These are phyloP conservation scores for Starmerella asiatica DNA, from an alignment of 805 yeast species.

Conservation along the genomic window DNA sequence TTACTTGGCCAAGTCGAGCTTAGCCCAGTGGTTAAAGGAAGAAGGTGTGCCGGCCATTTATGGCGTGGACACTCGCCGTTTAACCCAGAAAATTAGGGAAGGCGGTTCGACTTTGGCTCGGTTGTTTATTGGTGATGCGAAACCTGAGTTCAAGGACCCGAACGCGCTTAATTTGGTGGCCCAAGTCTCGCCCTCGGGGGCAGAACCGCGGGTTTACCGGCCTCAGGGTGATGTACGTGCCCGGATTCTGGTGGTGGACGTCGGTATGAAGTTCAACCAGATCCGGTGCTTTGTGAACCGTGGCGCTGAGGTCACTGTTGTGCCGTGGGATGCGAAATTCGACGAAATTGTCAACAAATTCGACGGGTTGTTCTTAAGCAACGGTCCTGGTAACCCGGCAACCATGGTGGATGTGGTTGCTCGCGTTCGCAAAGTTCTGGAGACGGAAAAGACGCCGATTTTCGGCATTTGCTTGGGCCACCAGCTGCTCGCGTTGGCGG, in stretches of 20 bases:
- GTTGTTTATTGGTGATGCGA: slow-evolving; percentile 37
- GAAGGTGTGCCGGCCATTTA: slow-evolving; percentile 91
- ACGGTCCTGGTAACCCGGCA: slow-evolving; percentile 99
- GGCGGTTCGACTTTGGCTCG: slow-evolving; percentile 90
- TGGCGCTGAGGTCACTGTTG: slow-evolving; percentile 91
- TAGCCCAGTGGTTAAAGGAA: slow-evolving; percentile 85
- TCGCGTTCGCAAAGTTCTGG: slow-evolving; percentile 44
- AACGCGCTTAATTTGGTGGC: slow-evolving; percentile 85
- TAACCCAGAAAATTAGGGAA: slow-evolving; percentile 86
- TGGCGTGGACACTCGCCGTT: slow-evolving; percentile 92
- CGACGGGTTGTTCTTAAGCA: slow-evolving; percentile 91
- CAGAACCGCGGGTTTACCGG: slow-evolving; percentile 55
- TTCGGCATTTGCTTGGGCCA: slow-evolving; percentile 99
- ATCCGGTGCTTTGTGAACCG: slow-evolving; percentile 91
- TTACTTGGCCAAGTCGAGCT: slow-evolving; percentile 78
- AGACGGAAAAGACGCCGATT: slow-evolving; percentile 65
- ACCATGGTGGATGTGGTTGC: slow-evolving; percentile 57
- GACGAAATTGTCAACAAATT: slow-evolving; percentile 49
- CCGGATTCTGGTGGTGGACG: slow-evolving; percentile 79
- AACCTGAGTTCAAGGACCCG: slow-evolving; percentile 89
- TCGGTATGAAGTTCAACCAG: slow-evolving; percentile 96
- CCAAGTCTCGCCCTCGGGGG: slow-evolving; percentile 49
- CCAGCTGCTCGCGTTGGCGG: slow-evolving; percentile 86
- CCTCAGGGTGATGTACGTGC: slow-evolving; percentile 37
- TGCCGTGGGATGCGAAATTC: slow-evolving; percentile 89